Evolutionary conservation across 805 yeast genomes (phyloP), one percentile per base, ranked within the genome.

Genomic region (Ogataea saltuana): DNA sequence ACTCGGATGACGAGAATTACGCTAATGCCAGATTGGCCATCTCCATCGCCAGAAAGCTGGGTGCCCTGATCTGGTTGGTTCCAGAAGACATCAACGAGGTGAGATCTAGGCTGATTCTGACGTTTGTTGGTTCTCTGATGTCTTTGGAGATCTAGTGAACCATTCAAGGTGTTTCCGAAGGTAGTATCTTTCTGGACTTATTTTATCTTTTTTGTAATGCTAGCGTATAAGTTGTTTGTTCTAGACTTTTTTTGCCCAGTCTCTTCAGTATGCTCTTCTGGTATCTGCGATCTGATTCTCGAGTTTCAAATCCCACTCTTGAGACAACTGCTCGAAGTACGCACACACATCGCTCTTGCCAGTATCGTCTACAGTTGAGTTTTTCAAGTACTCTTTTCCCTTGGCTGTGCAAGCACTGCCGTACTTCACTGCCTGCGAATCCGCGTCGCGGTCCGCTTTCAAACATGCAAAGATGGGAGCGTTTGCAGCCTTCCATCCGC

Each of bases 41-140:
- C 63, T 93, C 98, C 2, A 93, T 93, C 60, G 99, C 99, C 26
- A 85, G 99, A 77, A 93, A 93, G 68, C 72, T 93, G 55, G 99
- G 99, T 49, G 99, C 97, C 30, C 80, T 93, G 63, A 93, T 93
- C 60, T 93, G 97, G 97, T 76, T 93, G 55, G 97, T 93, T n/a
- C 99, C 99, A n/a, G 99, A 93, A 67, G 99, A 93, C 70, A 93
- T 93, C 59, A 86, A 83, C 58, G 98, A 91, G 70, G 97, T 93
- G 33, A 85, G 98, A 68, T 78, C 96, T 33, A 81, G 98, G 66
- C 81, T 93, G 70, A 86, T 93, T 45, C 78, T 89, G 64, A 89
- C 98, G 1, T 93, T 93, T 64, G 88, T 93, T 49, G 99, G 97
- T 41, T 88, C 97, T 39, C 78, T 93, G 67, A 93, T 93, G 99